These are phyloP conservation scores for Solanum pinnatisectum DNA, from an alignment of 257 asterid genomes.

Conservation along the genomic window DNA sequence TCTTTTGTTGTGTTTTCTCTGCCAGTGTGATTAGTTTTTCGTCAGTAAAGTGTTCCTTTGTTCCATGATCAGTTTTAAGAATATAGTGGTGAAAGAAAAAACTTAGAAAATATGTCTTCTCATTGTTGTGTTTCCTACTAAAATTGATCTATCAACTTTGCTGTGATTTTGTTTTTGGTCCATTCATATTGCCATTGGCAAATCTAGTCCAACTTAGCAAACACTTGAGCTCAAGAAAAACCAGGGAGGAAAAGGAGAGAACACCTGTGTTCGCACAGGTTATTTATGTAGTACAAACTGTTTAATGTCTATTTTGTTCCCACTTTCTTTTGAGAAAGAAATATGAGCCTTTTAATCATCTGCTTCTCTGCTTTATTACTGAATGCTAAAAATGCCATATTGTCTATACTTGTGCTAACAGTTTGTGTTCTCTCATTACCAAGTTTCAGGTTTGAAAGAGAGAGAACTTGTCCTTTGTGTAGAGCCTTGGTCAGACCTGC, in stretches of 20 bases:
- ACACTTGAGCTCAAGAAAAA: background rate
- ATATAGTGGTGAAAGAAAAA: background rate
- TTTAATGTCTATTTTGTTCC: background rate
- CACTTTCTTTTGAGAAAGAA: background rate
- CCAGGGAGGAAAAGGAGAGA: background rate
- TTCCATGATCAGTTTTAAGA: background rate
- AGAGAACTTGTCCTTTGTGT: constrained; percentile 80
- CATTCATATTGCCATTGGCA: background rate
- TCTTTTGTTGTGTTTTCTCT: background rate
- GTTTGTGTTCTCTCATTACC: background rate
- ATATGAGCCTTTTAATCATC: background rate
- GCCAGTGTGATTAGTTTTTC: background rate
- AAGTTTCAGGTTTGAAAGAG: constrained; percentile 71
- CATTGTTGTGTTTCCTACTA: background rate
- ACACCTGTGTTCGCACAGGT: background rate
- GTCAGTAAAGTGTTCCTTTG: background rate
- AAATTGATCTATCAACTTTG: background rate
- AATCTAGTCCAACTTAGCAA: background rate
- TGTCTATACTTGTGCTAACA: background rate
- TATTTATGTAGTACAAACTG: background rate
- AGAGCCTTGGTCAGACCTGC: constrained; percentile 79
- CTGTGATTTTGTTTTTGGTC: background rate
- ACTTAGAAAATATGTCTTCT: background rate
- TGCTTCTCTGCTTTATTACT: background rate
- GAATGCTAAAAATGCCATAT: background rate